A percentile compares a stretch with the other conserved stretches of the same genome.
Conservation (phyloP, 1,284 basidiomycete genomes). For the Ganoderma meredithae region DNA sequence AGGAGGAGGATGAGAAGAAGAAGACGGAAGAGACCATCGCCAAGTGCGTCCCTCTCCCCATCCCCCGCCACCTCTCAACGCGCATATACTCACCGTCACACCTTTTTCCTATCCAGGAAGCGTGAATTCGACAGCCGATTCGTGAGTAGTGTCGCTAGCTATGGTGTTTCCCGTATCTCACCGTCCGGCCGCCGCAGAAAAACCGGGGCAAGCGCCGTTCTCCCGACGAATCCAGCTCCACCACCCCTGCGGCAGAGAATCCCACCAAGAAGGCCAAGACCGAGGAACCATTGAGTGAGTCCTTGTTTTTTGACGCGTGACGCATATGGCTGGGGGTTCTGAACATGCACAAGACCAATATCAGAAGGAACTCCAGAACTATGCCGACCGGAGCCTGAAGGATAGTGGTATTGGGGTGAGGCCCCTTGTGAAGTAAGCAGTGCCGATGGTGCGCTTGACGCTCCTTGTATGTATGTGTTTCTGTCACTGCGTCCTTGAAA, state of each 20-base stretch:
- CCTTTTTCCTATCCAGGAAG: slow-evolving; percentile 52
- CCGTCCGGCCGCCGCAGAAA: slow-evolving; percentile 49
- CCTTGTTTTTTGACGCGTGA: neutral
- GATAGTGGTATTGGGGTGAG: slow-evolving; percentile 49
- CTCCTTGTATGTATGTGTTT: slow-evolving; percentile 25
- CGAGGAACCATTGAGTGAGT: slow-evolving; percentile 43
- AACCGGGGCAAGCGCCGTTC: slow-evolving; percentile 65
- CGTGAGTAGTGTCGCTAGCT: slow-evolving; percentile 49
- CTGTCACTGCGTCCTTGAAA: neutral
- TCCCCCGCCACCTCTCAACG: slow-evolving; percentile 11
- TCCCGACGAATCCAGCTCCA: slow-evolving; percentile 46
- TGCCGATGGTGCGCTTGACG: neutral
- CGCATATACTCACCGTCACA: slow-evolving; percentile 11
- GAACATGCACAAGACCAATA: slow-evolving; percentile 39
- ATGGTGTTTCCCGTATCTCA: slow-evolving; percentile 10
- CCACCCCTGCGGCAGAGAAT: slow-evolving; percentile 43
- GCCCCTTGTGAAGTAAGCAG: slow-evolving; percentile 48
- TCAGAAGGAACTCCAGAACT: slow-evolving; percentile 48
- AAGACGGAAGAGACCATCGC: slow-evolving; percentile 57
- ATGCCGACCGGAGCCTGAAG: slow-evolving; percentile 46
- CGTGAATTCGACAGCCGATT: slow-evolving; percentile 66
- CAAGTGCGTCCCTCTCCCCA: slow-evolving; percentile 46
- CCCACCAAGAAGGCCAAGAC: slow-evolving; percentile 50
- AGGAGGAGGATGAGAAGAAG: slow-evolving; percentile 66
- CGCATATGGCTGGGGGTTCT: neutral